Evolutionary conservation across 2,329 filamentous ascomycete species (phyloP), one percentile per base, ranked within the genome.

Genomic region (Didymella sp.): DNA sequence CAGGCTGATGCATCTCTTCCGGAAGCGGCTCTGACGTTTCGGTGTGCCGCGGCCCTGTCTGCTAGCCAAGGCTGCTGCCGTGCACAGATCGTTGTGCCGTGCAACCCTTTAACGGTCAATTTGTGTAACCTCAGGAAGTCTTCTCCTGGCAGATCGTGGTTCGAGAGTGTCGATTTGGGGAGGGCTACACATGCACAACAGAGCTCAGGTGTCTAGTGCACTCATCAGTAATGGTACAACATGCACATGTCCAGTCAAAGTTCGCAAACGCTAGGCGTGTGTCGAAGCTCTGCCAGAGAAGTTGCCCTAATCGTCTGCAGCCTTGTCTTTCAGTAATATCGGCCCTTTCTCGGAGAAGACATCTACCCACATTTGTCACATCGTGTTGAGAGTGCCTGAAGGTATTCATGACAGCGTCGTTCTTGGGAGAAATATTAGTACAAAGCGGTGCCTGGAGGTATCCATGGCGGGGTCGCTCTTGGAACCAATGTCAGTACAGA

Each of bases 1-100:
- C 50, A 61, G 33, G 22, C 51, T 52, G 47, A 58, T 62, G 65
- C 60, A 66, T 63, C 47, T 50, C 53, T 60, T 60, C 62, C 57
- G 19, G 31, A 63, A 58, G 25, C n/a, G 31, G 55, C 15, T 19
- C 51, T 67, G 55, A 63, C 62, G 60, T 67, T 59, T 62, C 59
- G 61, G 58, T 56, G 55, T 28, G 12, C 33, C 19, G 50, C 50
- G 42, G 42, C 50, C 49, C 35, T 46, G 42, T 41, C 57, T 64
- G 58, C 51, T 51, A 54, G 50, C 35, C 58, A 55, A 61, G 42
- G 59, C 47, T 51, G 46, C 41, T 56, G 59, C 42, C 28, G 54
- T 22, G 45, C 53, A 43, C 48, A 47, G 50, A 37, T 46, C 50
- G 41, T 40, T 56, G 46, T 24, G 58, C 37, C n/a, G 62, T 67